Base-by-base conservation (phyloP, 2,329 filamentous ascomycete species). In the Penicillium thymicola region DNA sequence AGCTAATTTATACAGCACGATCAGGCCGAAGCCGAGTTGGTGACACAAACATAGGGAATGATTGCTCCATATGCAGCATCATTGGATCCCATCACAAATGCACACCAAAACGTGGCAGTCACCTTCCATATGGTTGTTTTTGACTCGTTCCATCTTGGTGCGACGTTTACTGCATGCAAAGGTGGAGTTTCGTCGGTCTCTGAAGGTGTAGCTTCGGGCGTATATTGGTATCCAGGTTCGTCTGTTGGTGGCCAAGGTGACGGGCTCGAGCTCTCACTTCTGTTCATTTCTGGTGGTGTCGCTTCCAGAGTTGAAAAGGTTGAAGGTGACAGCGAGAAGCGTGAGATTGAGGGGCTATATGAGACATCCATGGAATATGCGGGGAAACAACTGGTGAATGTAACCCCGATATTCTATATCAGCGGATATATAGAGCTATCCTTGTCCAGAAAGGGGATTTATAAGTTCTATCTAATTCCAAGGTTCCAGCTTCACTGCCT, bases 61-160 rank as follows among this genome's bases (percentile, higher is more conserved):
- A 63, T 59, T 3, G 61, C 57, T 49, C 61, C 61, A 40, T 63
- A 63, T n/a, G 62, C 59, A 32, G 63, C 59, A 47, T 67, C 62
- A 52, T 67, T 67, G 14, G 59, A 55, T 5, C 65, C 65, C 62
- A 67, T 67, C 8, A 67, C 58, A 14, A 66, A 58, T 10, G 58
- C 59, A 38, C 61, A 60, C 59, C 60, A 62, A 44, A 49, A 63
- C 9, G 63, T 64, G 2, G 63, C 63, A 2, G 53, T 58, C 10
- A 64, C 37, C 21, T 55, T 57, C 63, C 63, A 65, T 44, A 61
- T 57, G 51, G 51, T 62, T 2, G 54, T 49, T 45, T 57, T 65
- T 0, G 61, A 64, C 21, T 60, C 59, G 43, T 65, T 64, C 63
- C 63, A 65, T 58, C 63, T 38, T 6, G 55, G 57, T 10, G 64